phyloP scores from a whole-genome alignment of 2,329 filamentous ascomycete species.

The Daldinia eschscholtzii region DNA sequence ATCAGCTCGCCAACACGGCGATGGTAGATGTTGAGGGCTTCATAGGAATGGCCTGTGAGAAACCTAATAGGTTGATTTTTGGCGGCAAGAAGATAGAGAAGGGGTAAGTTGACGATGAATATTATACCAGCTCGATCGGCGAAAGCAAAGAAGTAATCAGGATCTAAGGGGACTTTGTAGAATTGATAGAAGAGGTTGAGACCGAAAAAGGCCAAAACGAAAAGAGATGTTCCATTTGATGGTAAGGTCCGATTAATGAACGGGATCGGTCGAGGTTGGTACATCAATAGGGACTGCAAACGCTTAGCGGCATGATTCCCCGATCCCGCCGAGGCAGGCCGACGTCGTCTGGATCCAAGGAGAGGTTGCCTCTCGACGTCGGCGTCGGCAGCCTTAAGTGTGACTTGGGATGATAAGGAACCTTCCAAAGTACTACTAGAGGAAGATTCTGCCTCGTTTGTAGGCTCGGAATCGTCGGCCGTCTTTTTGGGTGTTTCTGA shows the following conservation, averaged over 20 bases:
- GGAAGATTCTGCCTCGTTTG: conserved; percentile 48
- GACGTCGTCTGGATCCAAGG: conserved; percentile 37
- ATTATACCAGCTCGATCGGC: conserved; percentile 69
- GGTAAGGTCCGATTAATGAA: conserved; percentile 69
- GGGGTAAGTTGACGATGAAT: conserved; percentile 62
- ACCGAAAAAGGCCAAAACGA: conserved; percentile 63
- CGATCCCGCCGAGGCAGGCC: neutral
- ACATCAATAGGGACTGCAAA: conserved; percentile 58
- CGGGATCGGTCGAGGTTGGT: conserved; percentile 69
- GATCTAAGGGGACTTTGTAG: conserved; percentile 62
- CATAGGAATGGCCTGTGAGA: conserved; percentile 74
- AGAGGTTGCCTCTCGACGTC: conserved; percentile 56
- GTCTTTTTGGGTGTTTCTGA: conserved; percentile 18
- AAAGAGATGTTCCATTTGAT: conserved; percentile 67
- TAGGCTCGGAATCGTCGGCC: conserved; percentile 28
- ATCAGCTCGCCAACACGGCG: conserved; percentile 72
- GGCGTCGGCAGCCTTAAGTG: conserved; percentile 43
- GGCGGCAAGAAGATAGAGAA: conserved; percentile 72
- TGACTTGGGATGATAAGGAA: conserved; percentile 44
- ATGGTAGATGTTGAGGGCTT: conserved; percentile 75
- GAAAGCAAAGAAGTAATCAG: conserved; percentile 67
- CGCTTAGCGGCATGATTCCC: conserved; percentile 13
- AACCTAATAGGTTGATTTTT: conserved; percentile 74
- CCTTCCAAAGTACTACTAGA: conserved; percentile 54
- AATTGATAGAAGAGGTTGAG: conserved; percentile 71